Conservation (phyloP, 1,284 basidiomycete species). For the Ustilago bromivora region DNA sequence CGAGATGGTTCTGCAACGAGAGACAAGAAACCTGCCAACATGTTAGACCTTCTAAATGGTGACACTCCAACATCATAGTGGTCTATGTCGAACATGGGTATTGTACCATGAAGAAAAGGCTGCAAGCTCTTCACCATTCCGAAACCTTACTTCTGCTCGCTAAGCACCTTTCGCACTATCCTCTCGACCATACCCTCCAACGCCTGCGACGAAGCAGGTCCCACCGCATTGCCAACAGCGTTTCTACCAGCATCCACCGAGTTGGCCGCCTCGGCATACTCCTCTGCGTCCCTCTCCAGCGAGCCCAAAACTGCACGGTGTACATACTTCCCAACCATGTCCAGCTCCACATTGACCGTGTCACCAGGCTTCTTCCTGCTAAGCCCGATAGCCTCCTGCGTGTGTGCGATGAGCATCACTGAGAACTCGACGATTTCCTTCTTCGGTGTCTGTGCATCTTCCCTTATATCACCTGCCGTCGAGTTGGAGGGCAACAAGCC, state of each 20-base stretch:
- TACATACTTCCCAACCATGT: conserved; percentile 69
- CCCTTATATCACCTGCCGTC: conserved; percentile 42
- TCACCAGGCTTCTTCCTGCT: conserved; percentile 64
- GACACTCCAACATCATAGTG: not conserved
- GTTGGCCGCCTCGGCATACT: conserved; percentile 24
- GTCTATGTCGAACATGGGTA: not conserved
- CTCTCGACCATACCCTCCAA: conserved; percentile 55
- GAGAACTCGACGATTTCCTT: conserved; percentile 66
- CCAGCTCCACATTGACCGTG: conserved; percentile 68
- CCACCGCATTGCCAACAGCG: conserved; percentile 27
- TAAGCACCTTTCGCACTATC: conserved; percentile 48
- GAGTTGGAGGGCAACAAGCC: conserved; percentile 57
- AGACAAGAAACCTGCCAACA: not conserved
- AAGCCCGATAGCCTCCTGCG: conserved; percentile 67
- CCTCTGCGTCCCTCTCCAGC: conserved; percentile 44
- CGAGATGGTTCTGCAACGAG: not conserved
- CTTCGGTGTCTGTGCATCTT: conserved; percentile 38
- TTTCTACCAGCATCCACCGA: conserved; percentile 39
- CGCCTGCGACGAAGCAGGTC: conserved; percentile 39
- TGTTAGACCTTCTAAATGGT: conserved; percentile 17
- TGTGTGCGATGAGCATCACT: conserved; percentile 69
- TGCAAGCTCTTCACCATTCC: not conserved
- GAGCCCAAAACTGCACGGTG: conserved; percentile 61
- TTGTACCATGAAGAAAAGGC: not conserved
- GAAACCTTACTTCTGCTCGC: conserved; percentile 34